Percentiles rank a stretch among this genome's conserved stretches.
Evolutionary conservation across 768 basidiomycete species (phyloP).

Genomic region (Russula ochroleuca): DNA sequence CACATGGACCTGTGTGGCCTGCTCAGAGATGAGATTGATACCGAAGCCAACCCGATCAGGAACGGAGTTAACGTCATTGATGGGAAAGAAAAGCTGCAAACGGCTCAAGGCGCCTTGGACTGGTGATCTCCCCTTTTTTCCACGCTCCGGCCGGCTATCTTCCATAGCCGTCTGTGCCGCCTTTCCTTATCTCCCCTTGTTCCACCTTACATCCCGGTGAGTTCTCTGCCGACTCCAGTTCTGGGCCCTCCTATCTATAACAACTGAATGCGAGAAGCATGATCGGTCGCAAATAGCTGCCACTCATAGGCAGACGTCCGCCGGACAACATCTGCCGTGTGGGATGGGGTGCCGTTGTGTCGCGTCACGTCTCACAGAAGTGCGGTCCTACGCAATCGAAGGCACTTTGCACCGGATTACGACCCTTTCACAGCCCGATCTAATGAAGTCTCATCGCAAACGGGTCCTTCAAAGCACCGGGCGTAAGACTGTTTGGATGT

Average conservation of each 20-base stretch:
- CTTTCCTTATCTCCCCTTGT: background rate
- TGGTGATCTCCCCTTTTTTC: no score
- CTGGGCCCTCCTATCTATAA: background rate
- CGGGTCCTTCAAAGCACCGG: background rate
- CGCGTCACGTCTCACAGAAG: no score
- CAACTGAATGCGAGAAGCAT: no score
- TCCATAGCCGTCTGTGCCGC: no score
- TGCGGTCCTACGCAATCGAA: background rate
- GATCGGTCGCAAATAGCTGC: background rate
- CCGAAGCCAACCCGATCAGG: background rate
- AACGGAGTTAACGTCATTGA: background rate
- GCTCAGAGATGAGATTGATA: no score
- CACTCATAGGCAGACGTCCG: background rate
- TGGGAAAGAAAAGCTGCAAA: background rate
- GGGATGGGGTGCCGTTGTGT: background rate
- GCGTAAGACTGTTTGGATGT: background rate
- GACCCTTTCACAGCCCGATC: background rate
- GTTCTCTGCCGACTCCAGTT: background rate
- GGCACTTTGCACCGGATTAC: background rate
- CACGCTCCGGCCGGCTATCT: background rate
- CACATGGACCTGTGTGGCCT: background rate
- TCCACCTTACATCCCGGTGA: background rate
- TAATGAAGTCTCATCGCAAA: background rate
- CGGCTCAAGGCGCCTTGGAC: background rate
- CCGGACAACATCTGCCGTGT: background rate